Conservation (phyloP, 805 yeast species). For the Lipomyces starkeyi region DNA sequence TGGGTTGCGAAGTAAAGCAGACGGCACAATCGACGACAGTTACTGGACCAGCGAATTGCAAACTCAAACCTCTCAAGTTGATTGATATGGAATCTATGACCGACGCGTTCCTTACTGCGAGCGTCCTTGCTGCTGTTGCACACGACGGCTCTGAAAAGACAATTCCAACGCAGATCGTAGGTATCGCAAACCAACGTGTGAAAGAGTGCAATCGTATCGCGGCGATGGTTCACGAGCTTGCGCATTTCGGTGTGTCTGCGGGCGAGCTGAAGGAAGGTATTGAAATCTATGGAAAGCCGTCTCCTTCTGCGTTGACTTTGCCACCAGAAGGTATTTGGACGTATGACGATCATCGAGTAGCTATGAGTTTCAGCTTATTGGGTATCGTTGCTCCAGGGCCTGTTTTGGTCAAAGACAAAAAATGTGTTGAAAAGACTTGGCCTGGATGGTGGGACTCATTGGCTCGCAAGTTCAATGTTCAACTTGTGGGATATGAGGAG, state of each 20-base stretch:
- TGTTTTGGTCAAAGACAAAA: slow-evolving; percentile 80
- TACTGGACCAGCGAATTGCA: slow-evolving; percentile 79
- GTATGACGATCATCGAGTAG: slow-evolving; percentile 97
- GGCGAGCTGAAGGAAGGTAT: slow-evolving; percentile 92
- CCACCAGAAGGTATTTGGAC: slow-evolving; percentile 74
- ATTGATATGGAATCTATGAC: slow-evolving; percentile 99
- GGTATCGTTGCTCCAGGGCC: slow-evolving; percentile 72
- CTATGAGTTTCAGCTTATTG: slow-evolving; percentile 91
- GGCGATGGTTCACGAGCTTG: slow-evolving; percentile 89
- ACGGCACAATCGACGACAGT: slow-evolving; percentile 88
- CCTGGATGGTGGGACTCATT: slow-evolving; percentile 99
- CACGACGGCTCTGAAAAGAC: slow-evolving; percentile 47
- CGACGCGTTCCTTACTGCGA: slow-evolving; percentile 95
- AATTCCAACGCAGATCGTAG: slow-evolving; percentile 76
- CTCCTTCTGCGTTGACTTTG: slow-evolving; percentile 54
- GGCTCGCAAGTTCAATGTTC: slow-evolving; percentile 67
- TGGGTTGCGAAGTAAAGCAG: slow-evolving; percentile 93
- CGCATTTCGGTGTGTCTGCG: slow-evolving; percentile 87
- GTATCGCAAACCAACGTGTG: slow-evolving; percentile 97
- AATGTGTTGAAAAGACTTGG: slow-evolving; percentile 97
- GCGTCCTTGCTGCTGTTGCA: slow-evolving; percentile 96
- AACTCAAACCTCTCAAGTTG: slow-evolving; percentile 67
- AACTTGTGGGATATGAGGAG: slow-evolving; percentile 64
- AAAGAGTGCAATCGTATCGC: slow-evolving; percentile 95
- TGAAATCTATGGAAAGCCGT: slow-evolving; percentile 68